Evolutionary conservation across 768 basidiomycete genomes (phyloP).

Genomic region (Steccherinum ochraceum): DNA sequence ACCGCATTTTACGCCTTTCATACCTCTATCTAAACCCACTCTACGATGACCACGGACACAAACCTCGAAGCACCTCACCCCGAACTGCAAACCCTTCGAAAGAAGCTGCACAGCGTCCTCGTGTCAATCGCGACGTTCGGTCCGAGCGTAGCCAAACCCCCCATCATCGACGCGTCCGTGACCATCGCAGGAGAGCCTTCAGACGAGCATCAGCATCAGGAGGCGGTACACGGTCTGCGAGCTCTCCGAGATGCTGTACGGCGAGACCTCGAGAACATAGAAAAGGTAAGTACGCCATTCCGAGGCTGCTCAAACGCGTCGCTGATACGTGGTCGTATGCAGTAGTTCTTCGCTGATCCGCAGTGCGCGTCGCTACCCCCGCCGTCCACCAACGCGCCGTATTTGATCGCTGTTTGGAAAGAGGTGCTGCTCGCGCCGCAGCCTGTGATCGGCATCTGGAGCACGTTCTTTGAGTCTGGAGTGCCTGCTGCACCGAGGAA

Average conservation of each 20-base stretch:
- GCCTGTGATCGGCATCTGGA: slow-evolving; percentile 55
- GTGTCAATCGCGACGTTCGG: slow-evolving; percentile 21
- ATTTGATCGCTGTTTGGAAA: slow-evolving; percentile 77
- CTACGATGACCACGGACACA: not conserved
- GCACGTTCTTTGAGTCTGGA: slow-evolving; percentile 34
- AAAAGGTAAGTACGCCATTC: slow-evolving; percentile 26
- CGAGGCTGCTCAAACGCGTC: not conserved
- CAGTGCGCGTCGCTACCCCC: slow-evolving; percentile 38
- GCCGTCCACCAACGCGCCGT: slow-evolving; percentile 73
- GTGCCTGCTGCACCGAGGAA: slow-evolving; percentile 7
- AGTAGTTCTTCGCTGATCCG: slow-evolving; percentile 62
- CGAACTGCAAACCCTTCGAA: slow-evolving; percentile 18
- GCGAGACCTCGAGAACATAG: slow-evolving; percentile 35
- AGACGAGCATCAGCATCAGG: slow-evolving; percentile 11
- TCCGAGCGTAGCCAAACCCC: slow-evolving; percentile 17
- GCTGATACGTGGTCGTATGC: slow-evolving; percentile 6
- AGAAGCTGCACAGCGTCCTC: slow-evolving; percentile 20
- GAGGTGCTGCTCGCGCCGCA: slow-evolving; percentile 58
- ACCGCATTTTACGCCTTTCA: not conserved
- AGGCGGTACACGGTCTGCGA: slow-evolving; percentile 33
- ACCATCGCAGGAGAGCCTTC: slow-evolving; percentile 9
- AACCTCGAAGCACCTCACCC: slow-evolving; percentile 11
- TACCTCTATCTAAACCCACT: not conserved
- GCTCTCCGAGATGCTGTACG: slow-evolving; percentile 34
- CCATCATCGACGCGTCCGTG: slow-evolving; percentile 31